Evolutionary conservation across 345 rosid species (phyloP), one percentile per base, ranked within the genome.

Genomic region (Acer campestre): DNA sequence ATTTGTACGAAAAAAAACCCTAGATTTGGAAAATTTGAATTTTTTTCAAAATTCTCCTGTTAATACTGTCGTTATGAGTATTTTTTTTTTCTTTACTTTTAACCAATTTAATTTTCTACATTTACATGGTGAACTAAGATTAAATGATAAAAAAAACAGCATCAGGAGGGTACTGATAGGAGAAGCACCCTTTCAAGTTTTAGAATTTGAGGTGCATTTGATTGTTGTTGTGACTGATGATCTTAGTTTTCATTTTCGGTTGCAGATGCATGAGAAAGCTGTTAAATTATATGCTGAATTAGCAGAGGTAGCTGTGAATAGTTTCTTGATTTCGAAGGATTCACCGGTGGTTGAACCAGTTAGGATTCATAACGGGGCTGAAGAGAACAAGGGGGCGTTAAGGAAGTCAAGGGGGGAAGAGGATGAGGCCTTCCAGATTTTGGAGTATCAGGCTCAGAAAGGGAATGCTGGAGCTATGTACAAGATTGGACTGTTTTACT

Each of bases 381-480:
- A 97, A 80, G 99, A 97, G 84, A 97, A 97, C 77, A 97, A 94
- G 86, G 98, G 90, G 20, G 98, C 93, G 22, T 69, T 97, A 38
- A 91, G 97, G 83, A 94, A 94, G 80, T 94, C 92, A 0, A 88
- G 90, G 44, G 99, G 99, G n/a, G 99, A 97, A 82, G 96, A 97
- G 18, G 98, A 97, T 75, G 98, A 97, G 77, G 99, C 92, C 82
- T 97, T 94, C 68, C 99, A 97, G 90, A 92, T 94, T 73, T 82
- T 93, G 85, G 98, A 94, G 78, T 94, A 92, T 82, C 98, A 94
- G 83, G 99, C 99, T 23, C 98, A 91, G 82, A 97, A 94, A 84
- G 99, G 98, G 61, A 94, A 93, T 89, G 90, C 94, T 48, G 85
- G 25, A 2, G 98, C 98, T 0, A 94, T 97, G 99, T 90, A 92